Evolutionary conservation across 192 early-diverging fungal genomes (phyloP).

Genomic region (Podila horticola): DNA sequence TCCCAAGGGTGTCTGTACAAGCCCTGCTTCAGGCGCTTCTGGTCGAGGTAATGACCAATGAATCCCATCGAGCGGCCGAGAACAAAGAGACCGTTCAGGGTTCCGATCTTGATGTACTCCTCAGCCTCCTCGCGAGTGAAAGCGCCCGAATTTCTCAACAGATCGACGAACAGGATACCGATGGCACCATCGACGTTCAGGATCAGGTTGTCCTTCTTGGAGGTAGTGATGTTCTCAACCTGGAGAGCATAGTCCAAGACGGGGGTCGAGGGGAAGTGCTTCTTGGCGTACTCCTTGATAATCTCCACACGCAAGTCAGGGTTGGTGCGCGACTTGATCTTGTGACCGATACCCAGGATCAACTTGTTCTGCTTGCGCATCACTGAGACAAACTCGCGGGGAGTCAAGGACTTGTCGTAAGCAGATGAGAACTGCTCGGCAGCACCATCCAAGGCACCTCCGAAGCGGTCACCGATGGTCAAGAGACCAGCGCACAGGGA

Average conservation of each 20-base stretch:
- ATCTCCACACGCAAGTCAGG: slow-evolving; percentile 95
- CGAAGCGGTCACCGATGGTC: slow-evolving; percentile 96
- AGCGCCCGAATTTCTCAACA: slow-evolving; percentile 89
- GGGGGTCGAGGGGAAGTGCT: slow-evolving; percentile 85
- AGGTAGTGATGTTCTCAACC: slow-evolving; percentile 93
- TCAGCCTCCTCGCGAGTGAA: slow-evolving; percentile 94
- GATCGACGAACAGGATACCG: slow-evolving; percentile 93
- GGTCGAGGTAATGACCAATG: slow-evolving; percentile 97
- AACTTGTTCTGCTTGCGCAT: slow-evolving; percentile 96
- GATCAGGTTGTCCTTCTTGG: slow-evolving; percentile 97
- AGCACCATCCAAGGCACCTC: slow-evolving; percentile 97
- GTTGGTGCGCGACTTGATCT: slow-evolving; percentile 98
- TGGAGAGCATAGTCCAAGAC: slow-evolving; percentile 93
- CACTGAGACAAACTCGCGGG: slow-evolving; percentile 91
- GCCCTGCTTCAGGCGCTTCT: slow-evolving; percentile 97
- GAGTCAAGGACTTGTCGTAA: slow-evolving; percentile 90
- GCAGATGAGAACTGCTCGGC: slow-evolving; percentile 87
- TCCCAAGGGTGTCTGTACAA: slow-evolving; percentile 98
- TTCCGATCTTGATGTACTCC: slow-evolving; percentile 93
- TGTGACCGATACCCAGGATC: slow-evolving; percentile 98
- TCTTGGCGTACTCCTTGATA: slow-evolving; percentile 91
- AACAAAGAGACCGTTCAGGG: slow-evolving; percentile 96
- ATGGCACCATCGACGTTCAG: slow-evolving; percentile 94
- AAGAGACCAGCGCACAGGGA: slow-evolving; percentile 92
- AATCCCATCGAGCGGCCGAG: slow-evolving; percentile 94